phyloP scores from a whole-genome alignment of 2,329 filamentous ascomycete species.

The Colletotrichum incanum region DNA sequence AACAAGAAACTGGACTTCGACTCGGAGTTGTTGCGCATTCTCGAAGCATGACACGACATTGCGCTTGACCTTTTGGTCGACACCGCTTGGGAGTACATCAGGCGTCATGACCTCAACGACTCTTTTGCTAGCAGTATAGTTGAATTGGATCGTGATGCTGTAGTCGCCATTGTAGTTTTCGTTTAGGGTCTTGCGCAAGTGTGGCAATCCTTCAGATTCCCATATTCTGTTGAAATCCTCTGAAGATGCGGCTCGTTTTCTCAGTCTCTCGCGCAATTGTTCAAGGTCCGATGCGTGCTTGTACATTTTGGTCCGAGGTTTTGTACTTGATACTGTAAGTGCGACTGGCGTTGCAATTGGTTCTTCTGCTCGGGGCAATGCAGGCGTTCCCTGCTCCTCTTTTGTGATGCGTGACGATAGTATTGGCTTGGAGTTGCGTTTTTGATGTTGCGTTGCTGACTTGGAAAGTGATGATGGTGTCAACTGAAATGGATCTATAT shows the following conservation, averaged over 20 bases:
- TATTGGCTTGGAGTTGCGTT: neutral
- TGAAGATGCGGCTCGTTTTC: neutral
- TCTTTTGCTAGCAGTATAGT: neutral
- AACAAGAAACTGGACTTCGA: neutral
- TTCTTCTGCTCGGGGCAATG: too few species aligned
- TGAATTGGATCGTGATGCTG: conserved; percentile 3
- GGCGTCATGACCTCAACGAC: conserved; percentile 19
- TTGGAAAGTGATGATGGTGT: neutral
- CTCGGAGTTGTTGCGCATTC: neutral
- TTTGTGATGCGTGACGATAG: neutral
- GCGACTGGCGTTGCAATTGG: neutral
- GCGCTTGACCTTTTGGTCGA: neutral
- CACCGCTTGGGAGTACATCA: neutral
- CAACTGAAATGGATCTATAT: neutral
- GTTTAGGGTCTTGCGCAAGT: neutral
- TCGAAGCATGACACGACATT: neutral
- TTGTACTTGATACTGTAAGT: neutral
- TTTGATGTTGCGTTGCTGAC: neutral
- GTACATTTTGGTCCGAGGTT: neutral
- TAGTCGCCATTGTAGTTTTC: conserved; percentile 4
- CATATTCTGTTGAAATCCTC: conserved; percentile 1
- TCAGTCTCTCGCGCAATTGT: neutral
- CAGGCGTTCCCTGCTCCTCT: neutral
- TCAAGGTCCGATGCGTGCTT: neutral
- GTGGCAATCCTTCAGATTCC: neutral